Evolutionary conservation across 2,329 filamentous ascomycete species (phyloP).

Genomic region (Penicillium sp.): DNA sequence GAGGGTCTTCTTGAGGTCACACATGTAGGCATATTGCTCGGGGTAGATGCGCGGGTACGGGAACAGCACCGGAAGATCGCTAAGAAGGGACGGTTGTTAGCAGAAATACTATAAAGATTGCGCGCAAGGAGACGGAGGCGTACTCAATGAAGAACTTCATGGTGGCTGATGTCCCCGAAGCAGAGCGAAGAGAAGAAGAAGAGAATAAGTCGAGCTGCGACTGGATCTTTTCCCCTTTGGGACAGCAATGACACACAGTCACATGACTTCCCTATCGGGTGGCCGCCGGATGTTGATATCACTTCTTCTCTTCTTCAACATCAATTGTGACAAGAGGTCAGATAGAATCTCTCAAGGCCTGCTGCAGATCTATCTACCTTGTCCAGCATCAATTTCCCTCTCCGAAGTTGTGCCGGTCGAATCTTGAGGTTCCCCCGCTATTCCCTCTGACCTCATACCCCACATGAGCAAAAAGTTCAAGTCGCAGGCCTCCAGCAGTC

Average conservation of each 20-base stretch:
- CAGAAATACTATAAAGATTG: neutral
- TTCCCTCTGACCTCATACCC: slow-evolving; percentile 28
- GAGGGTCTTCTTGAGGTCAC: slow-evolving; percentile 79
- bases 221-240: slow-evolving; percentile 29
- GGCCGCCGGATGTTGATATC: slow-evolving; percentile 22
- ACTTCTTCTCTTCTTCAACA: slow-evolving; percentile 6
- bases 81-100: slow-evolving; percentile 27
- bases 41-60: slow-evolving; percentile 72
- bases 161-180: slow-evolving; percentile 32
- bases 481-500: slow-evolving; percentile 59
- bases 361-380: neutral
- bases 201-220: slow-evolving; percentile 1
- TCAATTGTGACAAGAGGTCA: slow-evolving; percentile 4
- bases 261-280: slow-evolving; percentile 33
- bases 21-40: slow-evolving; percentile 75
- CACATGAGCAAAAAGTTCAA: slow-evolving; percentile 58
- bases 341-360: neutral
- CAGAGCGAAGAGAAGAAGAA: slow-evolving; percentile 11
- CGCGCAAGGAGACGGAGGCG: slow-evolving; percentile 16
- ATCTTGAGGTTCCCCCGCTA: slow-evolving; percentile 17
- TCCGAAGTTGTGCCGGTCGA: slow-evolving; percentile 4
- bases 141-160: slow-evolving; percentile 80
- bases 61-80: slow-evolving; percentile 65
- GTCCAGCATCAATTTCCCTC: neutral
- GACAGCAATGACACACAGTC: slow-evolving; percentile 30